Percentiles rank a stretch among this genome's conserved stretches.
phyloP scores from a whole-genome alignment of 371 early-diverging fungal species.

The Lichtheimia ornata region DNA sequence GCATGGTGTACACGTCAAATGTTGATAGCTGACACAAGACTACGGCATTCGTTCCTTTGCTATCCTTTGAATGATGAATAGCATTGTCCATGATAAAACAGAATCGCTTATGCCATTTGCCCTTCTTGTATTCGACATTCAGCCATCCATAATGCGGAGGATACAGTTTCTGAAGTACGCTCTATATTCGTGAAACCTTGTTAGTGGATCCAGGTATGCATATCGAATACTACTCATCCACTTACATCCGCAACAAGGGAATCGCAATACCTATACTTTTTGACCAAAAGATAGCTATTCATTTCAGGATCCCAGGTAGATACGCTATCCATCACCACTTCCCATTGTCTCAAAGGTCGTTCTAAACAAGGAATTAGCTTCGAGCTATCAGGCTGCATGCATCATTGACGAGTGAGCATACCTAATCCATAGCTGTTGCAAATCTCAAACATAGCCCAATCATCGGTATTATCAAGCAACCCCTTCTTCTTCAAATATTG shows the following conservation, averaged over 20 bases:
- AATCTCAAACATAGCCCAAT: slow-evolving; percentile 91
- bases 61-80: slow-evolving; percentile 73
- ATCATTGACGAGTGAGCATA: slow-evolving; percentile 15
- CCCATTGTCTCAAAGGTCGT: slow-evolving; percentile 89
- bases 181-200: slow-evolving; percentile 19
- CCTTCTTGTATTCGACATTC: slow-evolving; percentile 69
- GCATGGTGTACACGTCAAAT: slow-evolving; percentile 81
- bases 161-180: slow-evolving; percentile 35
- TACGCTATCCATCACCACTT: slow-evolving; percentile 78
- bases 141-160: slow-evolving; percentile 67
- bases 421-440: slow-evolving; percentile 76
- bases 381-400: not conserved
- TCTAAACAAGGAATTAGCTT: slow-evolving; percentile 47
- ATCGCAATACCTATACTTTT: slow-evolving; percentile 62
- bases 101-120: slow-evolving; percentile 79
- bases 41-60: slow-evolving; percentile 57
- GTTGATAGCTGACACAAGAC: slow-evolving; percentile 70
- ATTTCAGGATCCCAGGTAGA: slow-evolving; percentile 78
- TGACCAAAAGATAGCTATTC: slow-evolving; percentile 75
- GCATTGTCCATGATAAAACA: slow-evolving; percentile 65
- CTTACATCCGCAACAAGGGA: slow-evolving; percentile 52
- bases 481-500: slow-evolving; percentile 65
- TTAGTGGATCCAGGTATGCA: too few relatives aligned
- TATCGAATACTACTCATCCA: not conserved
- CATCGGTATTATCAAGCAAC: slow-evolving; percentile 58